Conservation (phyloP, 2,329 filamentous ascomycete species). For the Zasmidium angulare region DNA sequence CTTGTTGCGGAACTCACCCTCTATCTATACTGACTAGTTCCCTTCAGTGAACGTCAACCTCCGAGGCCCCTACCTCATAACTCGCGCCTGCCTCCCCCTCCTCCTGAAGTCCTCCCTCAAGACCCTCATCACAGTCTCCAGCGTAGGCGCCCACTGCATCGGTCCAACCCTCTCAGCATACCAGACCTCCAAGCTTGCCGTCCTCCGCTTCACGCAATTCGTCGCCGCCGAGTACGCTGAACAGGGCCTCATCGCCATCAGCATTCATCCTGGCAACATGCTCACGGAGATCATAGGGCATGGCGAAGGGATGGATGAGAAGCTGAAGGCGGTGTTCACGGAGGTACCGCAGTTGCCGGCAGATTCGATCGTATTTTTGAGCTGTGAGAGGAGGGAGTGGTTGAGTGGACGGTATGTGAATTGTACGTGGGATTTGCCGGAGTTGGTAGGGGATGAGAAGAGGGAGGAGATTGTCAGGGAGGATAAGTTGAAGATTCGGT, state of each 20-base stretch:
- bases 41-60: constrained; percentile 47
- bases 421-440: constrained; percentile 41
- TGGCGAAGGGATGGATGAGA: constrained; percentile 36
- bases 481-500: constrained; percentile 37
- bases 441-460: constrained; percentile 29
- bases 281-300: constrained; percentile 43
- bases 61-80: constrained; percentile 39
- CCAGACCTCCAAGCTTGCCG: constrained; percentile 48
- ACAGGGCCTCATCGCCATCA: constrained; percentile 43
- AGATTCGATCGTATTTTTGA: constrained; percentile 34
- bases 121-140: constrained; percentile 45
- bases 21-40: constrained; percentile 7
- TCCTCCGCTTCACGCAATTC: constrained; percentile 48
- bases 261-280: constrained; percentile 49
- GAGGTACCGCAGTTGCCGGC: constrained; percentile 36
- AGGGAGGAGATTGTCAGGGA: constrained; percentile 35
- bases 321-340: constrained; percentile 18
- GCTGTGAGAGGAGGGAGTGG: constrained; percentile 38
- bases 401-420: constrained; percentile 39
- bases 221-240: constrained; percentile 45
- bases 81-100: constrained; percentile 46
- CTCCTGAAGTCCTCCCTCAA: constrained; percentile 37
- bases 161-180: constrained; percentile 44
- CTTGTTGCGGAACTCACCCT: background rate
- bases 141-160: constrained; percentile 40